These are phyloP conservation scores for Cryptosporidium meleagridis DNA, from an alignment of 169 alveolate genomes.

Conservation along the genomic window DNA sequence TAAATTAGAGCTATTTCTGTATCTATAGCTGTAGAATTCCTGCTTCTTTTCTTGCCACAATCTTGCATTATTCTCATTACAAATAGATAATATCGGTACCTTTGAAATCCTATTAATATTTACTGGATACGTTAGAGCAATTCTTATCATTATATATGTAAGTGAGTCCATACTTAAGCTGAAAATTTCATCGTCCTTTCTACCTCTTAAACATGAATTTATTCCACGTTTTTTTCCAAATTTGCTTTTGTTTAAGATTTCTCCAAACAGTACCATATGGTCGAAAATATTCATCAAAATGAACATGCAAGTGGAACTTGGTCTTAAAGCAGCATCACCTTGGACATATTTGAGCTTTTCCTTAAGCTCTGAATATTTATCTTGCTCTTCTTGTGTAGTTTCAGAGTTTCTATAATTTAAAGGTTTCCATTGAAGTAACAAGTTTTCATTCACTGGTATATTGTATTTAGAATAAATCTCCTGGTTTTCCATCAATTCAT, in stretches of 20 bases:
- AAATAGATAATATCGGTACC: conserved; percentile 7
- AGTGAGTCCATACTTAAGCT: conserved; percentile 46
- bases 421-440: conserved; percentile 65
- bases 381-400: neutral
- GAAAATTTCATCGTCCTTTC: conserved; percentile 12
- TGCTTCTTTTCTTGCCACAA: conserved; percentile 26
- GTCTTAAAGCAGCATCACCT: conserved; percentile 52
- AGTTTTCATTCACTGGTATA: conserved; percentile 60
- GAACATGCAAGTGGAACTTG: conserved; percentile 33
- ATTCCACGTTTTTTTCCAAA: neutral
- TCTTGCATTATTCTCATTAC: neutral
- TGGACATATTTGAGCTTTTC: conserved; percentile 26
- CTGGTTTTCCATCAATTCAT: conserved; percentile 13
- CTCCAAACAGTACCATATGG: conserved; percentile 68
- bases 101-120: conserved; percentile 44
- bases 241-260: neutral
- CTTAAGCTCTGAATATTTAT: neutral
- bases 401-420: conserved; percentile 1
- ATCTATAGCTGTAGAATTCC: conserved; percentile 22
- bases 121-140: conserved; percentile 49
- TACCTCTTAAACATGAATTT: neutral
- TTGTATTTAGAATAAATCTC: conserved; percentile 31
- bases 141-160: conserved; percentile 46
- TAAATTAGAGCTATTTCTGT: neutral
- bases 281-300: conserved; percentile 41